phyloP scores from a whole-genome alignment of 2,329 filamentous ascomycete species.

The Fusarium algeriense region DNA sequence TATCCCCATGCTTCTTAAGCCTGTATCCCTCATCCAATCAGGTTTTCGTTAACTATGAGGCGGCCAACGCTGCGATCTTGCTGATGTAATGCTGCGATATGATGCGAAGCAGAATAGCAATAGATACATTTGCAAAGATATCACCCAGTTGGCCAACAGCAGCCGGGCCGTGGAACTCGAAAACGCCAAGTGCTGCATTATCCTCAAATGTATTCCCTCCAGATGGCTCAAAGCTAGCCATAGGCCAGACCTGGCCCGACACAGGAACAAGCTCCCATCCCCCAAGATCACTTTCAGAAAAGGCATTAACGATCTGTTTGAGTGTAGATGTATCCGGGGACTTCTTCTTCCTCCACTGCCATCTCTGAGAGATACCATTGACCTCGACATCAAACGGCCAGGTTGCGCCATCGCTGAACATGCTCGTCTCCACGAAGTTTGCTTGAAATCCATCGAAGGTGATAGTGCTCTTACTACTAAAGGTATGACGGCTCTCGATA shows the following conservation, averaged over 20 bases:
- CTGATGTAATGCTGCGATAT: constrained; percentile 13
- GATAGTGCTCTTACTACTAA: constrained; percentile 2
- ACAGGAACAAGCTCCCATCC: not conserved
- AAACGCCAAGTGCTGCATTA: not conserved
- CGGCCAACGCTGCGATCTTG: not conserved
- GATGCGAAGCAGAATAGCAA: constrained; percentile 5
- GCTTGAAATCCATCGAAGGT: not conserved
- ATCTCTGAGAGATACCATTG: not conserved
- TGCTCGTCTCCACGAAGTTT: not conserved
- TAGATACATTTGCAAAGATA: not conserved
- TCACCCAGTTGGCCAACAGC: not conserved
- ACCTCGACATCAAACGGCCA: constrained; percentile 6
- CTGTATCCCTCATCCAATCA: too few species aligned
- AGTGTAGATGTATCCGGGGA: not conserved
- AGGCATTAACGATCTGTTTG: not conserved
- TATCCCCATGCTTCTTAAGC: too few species aligned
- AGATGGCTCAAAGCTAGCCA: not conserved
- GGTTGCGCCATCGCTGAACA: not conserved
- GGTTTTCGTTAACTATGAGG: not conserved
- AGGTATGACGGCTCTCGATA: not conserved
- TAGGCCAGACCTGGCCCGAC: not conserved
- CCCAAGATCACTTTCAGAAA: constrained; percentile 1
- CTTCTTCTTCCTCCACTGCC: constrained; percentile 5
- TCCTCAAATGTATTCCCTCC: not conserved
- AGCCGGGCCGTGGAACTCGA: not conserved